phyloP scores from a whole-genome alignment of 306 rosid genomes.

The Rubus parviflorus region DNA sequence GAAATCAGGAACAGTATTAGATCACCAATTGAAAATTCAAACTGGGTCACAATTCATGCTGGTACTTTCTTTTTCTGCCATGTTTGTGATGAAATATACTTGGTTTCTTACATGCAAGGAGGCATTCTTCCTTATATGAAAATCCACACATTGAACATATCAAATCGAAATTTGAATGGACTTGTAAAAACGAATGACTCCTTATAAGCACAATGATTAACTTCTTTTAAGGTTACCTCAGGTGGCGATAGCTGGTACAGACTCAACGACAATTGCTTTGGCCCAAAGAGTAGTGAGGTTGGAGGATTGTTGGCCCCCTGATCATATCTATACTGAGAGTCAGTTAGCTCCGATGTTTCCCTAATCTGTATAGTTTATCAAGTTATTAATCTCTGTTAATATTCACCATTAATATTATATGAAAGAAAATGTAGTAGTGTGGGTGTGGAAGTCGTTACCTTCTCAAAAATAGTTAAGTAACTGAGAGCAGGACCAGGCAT shows the following conservation, averaged over 20 bases:
- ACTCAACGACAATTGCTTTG: neutral
- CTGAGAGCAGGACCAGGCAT: conserved; percentile 40
- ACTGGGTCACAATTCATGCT: neutral
- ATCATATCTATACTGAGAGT: conserved; percentile 4
- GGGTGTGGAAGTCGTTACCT: conserved; percentile 10
- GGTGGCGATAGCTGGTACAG: conserved; percentile 12
- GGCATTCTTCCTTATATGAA: too few relatives aligned
- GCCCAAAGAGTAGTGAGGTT: conserved; percentile 23
- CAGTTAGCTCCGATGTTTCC: neutral
- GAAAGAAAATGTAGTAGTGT: neutral
- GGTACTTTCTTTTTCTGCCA: neutral
- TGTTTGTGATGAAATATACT: neutral
- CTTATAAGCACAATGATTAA: neutral
- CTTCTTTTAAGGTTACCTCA: conserved; percentile 2
- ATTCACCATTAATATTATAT: neutral
- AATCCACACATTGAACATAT: neutral
- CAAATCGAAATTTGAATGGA: neutral
- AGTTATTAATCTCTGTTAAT: neutral
- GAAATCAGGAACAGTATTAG: neutral
- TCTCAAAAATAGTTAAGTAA: neutral
- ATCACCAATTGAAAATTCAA: neutral
- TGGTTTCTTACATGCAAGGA: neutral
- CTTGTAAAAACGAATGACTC: neutral
- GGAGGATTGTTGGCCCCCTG: conserved; percentile 23
- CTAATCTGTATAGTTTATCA: neutral